Conservation (phyloP, 805 yeast genomes). For the Cyberlindnera sargentensis region DNA sequence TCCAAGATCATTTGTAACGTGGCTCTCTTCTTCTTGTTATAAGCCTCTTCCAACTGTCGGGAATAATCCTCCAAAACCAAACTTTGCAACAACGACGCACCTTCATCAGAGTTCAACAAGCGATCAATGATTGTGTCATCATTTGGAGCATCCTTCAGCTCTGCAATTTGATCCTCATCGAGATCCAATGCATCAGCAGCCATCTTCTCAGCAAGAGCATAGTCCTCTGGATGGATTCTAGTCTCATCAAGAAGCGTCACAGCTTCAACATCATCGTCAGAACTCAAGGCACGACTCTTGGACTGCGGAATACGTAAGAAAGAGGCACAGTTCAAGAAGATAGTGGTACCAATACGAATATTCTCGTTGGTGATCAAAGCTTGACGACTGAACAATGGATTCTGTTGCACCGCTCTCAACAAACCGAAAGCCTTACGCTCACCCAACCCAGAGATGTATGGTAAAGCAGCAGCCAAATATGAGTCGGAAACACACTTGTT, state of each 20-base stretch:
- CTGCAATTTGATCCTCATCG: conserved; percentile 88
- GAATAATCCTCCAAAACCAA: conserved; percentile 89
- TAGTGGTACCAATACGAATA: conserved; percentile 53
- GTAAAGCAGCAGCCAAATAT: conserved; percentile 64
- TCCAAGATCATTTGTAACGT: conserved; percentile 78
- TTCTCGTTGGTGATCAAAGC: conserved; percentile 79
- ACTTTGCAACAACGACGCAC: conserved; percentile 71
- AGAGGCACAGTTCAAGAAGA: conserved; percentile 89
- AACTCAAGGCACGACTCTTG: conserved; percentile 24
- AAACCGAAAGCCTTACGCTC: conserved; percentile 91
- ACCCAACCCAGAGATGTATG: conserved; percentile 86
- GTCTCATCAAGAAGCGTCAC: conserved; percentile 84
- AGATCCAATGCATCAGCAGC: conserved; percentile 96
- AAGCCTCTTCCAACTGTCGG: conserved; percentile 70
- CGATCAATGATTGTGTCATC: conserved; percentile 65
- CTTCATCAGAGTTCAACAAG: conserved; percentile 58
- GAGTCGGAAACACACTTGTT: conserved; percentile 79
- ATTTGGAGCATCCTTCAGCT: conserved; percentile 57
- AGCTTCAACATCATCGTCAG: conserved; percentile 45
- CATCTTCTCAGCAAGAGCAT: conserved; percentile 92
- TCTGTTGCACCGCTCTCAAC: conserved; percentile 67
- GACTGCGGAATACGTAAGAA: conserved; percentile 73
- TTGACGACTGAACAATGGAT: conserved; percentile 63
- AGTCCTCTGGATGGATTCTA: conserved; percentile 96
- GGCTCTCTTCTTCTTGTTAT: conserved; percentile 66